These are phyloP conservation scores for Domatiomyces globalis DNA, from an alignment of 2,329 filamentous ascomycete genomes.

Conservation along the genomic window DNA sequence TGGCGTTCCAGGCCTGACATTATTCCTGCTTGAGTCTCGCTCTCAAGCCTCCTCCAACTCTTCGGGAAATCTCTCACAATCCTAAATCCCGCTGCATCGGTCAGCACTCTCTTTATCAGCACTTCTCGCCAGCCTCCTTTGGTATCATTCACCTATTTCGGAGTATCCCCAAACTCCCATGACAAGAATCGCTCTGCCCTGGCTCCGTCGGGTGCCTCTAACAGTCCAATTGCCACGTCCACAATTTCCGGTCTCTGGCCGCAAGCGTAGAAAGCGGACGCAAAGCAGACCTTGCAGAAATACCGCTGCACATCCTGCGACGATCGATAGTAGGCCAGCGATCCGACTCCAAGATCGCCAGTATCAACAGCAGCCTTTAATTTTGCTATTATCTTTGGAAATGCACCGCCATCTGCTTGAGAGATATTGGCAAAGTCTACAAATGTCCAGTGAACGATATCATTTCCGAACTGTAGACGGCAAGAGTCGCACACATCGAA, in stretches of 20 bases:
- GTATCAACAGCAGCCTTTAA: too few species aligned
- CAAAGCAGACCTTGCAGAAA: conserved; percentile 50
- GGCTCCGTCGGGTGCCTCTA: conserved; percentile 38
- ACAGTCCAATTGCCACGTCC: conserved; percentile 49
- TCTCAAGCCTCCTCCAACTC: too few species aligned
- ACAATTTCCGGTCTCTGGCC: conserved; percentile 40
- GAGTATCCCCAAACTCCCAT: background rate
- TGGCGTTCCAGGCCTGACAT: too few species aligned
- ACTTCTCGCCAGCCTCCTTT: conserved; percentile 1
- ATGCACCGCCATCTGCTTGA: conserved; percentile 15
- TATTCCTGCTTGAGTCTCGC: too few species aligned
- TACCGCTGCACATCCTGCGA: conserved; percentile 41
- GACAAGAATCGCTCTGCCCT: conserved; percentile 25
- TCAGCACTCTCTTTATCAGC: background rate
- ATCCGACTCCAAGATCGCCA: conserved; percentile 21
- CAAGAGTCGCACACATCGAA: conserved; percentile 39
- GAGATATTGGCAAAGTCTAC: conserved; percentile 27
- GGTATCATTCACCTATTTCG: conserved; percentile 1
- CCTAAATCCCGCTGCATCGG: conserved; percentile 1
- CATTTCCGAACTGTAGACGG: conserved; percentile 28
- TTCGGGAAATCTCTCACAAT: background rate
- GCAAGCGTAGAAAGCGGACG: conserved; percentile 50
- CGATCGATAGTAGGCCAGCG: conserved; percentile 41
- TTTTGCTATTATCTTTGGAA: too few species aligned
- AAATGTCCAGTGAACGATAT: conserved; percentile 36